Percentiles rank a stretch among this genome's conserved stretches.
phyloP scores from a whole-genome alignment of 805 yeast species.

The Naumovozyma baii region DNA sequence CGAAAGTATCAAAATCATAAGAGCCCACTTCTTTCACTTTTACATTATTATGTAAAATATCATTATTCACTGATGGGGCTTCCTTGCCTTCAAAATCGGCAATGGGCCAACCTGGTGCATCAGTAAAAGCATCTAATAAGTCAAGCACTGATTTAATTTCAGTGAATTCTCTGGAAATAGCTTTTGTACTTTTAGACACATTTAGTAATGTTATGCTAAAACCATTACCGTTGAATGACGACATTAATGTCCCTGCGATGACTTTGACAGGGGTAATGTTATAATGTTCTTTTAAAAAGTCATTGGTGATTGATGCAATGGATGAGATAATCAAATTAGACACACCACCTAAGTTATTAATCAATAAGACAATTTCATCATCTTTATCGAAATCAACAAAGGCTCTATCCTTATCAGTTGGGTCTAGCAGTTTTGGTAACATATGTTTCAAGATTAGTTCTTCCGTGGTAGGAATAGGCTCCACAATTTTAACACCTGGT shows the following conservation, averaged over 20 bases:
- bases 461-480: conserved; percentile 58
- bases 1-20: conserved; percentile 28
- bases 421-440: conserved; percentile 51
- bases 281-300: conserved; percentile 43
- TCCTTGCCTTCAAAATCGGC: conserved; percentile 17
- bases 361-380: conserved; percentile 60
- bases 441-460: conserved; percentile 47
- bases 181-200: conserved; percentile 41
- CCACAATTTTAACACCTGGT: conserved; percentile 58
- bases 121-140: conserved; percentile 59
- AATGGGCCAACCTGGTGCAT: conserved; percentile 72
- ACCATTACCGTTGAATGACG: conserved; percentile 89
- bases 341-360: conserved; percentile 87
- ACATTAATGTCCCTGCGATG: conserved; percentile 70
- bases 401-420: conserved; percentile 64
- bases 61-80: conserved; percentile 27
- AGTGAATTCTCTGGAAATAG: conserved; percentile 26
- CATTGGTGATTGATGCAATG: conserved; percentile 51
- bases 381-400: conserved; percentile 58
- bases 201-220: conserved; percentile 77
- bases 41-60: conserved; percentile 25
- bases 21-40: conserved; percentile 30
- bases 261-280: conserved; percentile 56
- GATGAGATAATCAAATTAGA: conserved; percentile 71
- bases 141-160: conserved; percentile 36